phyloP scores from a whole-genome alignment of 2,329 filamentous ascomycete species.

The Trichoderma koningii region DNA sequence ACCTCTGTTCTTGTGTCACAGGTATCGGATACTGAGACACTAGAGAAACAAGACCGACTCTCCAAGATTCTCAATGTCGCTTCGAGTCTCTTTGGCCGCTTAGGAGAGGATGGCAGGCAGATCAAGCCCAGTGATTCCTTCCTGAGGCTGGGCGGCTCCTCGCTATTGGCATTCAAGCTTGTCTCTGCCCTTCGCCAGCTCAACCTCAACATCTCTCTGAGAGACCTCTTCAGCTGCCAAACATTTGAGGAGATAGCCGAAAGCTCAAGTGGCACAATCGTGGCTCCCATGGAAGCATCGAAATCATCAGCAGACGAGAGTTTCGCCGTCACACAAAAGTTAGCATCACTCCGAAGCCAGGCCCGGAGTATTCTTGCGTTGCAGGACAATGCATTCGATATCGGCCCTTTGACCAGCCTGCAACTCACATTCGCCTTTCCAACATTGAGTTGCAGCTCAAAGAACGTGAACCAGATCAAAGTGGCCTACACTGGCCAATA shows the following conservation, averaged over 20 bases:
- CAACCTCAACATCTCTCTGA: not conserved
- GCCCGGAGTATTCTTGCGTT: not conserved
- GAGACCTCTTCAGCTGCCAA: slow-evolving; percentile 17
- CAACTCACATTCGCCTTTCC: slow-evolving; percentile 18
- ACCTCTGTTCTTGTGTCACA: not conserved
- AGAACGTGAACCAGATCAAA: slow-evolving; percentile 22
- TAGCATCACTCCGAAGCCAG: not conserved
- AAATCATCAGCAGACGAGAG: not conserved
- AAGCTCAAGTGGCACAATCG: not conserved
- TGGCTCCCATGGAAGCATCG: not conserved
- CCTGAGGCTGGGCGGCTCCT: slow-evolving; percentile 19
- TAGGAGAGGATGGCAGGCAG: not conserved
- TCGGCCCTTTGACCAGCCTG: slow-evolving; percentile 21
- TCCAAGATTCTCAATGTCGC: not conserved
- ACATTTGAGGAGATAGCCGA: slow-evolving; percentile 14
- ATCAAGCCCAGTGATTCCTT: slow-evolving; percentile 13
- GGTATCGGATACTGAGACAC: not conserved
- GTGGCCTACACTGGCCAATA: not conserved
- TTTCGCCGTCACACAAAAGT: not conserved
- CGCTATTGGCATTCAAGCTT: slow-evolving; percentile 23
- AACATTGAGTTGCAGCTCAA: slow-evolving; percentile 1
- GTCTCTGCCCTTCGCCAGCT: slow-evolving; percentile 15
- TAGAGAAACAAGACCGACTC: not conserved
- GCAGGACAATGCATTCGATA: not conserved
- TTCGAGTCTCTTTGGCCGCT: not conserved